These are phyloP conservation scores for Vanderwaltozyma yarrowii DNA, from an alignment of 805 yeast species.

Conservation along the genomic window DNA sequence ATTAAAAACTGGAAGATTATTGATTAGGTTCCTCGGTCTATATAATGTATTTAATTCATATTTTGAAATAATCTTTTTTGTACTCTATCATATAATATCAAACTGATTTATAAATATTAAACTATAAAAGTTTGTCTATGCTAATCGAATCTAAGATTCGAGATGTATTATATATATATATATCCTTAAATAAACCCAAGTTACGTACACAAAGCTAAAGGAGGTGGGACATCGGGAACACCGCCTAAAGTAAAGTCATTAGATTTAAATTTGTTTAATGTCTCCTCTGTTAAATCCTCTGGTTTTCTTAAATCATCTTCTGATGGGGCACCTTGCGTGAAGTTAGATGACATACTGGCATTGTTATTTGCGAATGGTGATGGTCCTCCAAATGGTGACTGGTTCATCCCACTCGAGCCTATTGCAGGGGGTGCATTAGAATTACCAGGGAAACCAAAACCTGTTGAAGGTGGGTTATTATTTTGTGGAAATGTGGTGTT, in stretches of 20 bases:
- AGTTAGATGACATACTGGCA: not conserved
- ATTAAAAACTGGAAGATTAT: too few relatives aligned
- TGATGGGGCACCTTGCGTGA: conserved; percentile 28
- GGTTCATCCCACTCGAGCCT: too few relatives aligned
- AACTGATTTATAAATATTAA: not conserved
- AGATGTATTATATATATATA: too few relatives aligned
- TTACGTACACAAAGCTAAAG: conserved; percentile 30
- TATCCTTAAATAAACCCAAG: not conserved
- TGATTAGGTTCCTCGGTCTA: not conserved
- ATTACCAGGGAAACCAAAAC: not conserved
- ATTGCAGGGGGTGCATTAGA: too few relatives aligned
- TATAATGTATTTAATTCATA: not conserved
- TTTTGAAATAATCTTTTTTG: not conserved
- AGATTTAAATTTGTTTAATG: conserved; percentile 40
- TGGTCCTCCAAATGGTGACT: not conserved
- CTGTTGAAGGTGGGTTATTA: not conserved
- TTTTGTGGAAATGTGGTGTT: not conserved
- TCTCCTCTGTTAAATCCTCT: conserved; percentile 35
- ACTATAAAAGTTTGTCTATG: too few relatives aligned
- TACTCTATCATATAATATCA: not conserved
- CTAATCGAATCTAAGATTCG: too few relatives aligned
- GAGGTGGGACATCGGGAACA: conserved; percentile 70
- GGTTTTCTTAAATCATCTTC: conserved; percentile 23
- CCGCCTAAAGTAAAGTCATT: conserved; percentile 43
- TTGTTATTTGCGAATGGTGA: not conserved